Conservation (phyloP, 345 rosid species). For the Pseudoturritis turrita region DNA sequence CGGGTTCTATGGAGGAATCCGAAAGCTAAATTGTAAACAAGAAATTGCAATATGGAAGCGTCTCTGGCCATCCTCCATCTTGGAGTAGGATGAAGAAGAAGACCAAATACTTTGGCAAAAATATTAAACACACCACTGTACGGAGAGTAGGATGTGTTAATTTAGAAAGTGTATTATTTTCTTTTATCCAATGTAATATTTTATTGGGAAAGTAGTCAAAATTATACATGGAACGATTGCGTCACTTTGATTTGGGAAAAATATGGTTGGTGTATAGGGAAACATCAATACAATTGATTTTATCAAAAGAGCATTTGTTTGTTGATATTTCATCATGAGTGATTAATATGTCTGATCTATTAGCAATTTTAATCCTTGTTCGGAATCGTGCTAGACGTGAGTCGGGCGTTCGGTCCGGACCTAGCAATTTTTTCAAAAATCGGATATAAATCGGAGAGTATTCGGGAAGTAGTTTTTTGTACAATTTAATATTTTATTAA, state of each 20-base stretch:
- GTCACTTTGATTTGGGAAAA: background rate
- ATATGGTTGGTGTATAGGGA: background rate
- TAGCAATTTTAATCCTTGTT: no score
- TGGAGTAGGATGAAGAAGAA: slow-evolving; percentile 40
- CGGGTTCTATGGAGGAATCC: slow-evolving; percentile 88
- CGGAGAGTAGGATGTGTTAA: background rate
- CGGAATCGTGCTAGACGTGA: no score
- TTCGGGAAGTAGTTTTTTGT: no score
- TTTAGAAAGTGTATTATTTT: background rate
- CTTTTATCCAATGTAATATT: background rate
- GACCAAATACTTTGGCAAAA: background rate
- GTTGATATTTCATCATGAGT: no score
- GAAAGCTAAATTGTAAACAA: slow-evolving; percentile 49
- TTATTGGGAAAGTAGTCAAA: background rate
- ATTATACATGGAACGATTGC: background rate
- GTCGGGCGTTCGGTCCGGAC: no score
- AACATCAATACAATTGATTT: background rate
- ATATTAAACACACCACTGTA: background rate
- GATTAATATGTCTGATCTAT: no score
- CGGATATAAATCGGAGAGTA: no score
- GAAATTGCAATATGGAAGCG: slow-evolving; percentile 68
- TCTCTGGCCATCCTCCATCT: slow-evolving; percentile 61
- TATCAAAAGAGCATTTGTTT: no score
- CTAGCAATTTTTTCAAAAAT: no score
- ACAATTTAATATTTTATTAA: no score